Evolutionary conservation across 352 stramenopile species (phyloP).

Genomic region (Globisporangium ultimum): DNA sequence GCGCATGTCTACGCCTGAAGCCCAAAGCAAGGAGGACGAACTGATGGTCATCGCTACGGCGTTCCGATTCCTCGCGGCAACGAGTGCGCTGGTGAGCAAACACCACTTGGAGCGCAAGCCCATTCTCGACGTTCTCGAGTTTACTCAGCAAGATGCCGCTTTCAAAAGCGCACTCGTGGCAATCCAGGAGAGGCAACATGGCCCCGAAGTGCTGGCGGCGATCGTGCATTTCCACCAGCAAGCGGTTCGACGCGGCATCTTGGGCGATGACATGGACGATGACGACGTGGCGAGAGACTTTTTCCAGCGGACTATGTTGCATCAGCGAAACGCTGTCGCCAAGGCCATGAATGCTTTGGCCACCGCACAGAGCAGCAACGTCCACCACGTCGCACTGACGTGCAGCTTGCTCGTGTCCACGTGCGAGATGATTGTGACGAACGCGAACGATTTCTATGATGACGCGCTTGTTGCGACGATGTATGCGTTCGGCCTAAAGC

Average conservation of each 20-base stretch:
- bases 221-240: conserved; percentile 29
- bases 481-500: conserved; percentile 32
- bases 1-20: not conserved
- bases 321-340: not conserved
- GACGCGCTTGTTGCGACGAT: conserved; percentile 32
- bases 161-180: not conserved
- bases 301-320: conserved; percentile 15
- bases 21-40: not conserved
- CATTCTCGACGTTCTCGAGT: conserved; percentile 28
- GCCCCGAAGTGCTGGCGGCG: conserved; percentile 28
- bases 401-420: conserved; percentile 17
- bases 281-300: conserved; percentile 29
- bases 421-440: conserved; percentile 11
- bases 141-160: conserved; percentile 21
- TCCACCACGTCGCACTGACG: not conserved
- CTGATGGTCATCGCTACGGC: conserved; percentile 24
- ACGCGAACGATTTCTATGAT: conserved; percentile 18
- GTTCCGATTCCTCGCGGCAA: conserved; percentile 47
- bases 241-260: conserved; percentile 24
- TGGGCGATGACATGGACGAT: conserved; percentile 54
- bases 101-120: conserved; percentile 42
- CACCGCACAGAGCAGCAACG: not conserved
- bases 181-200: conserved; percentile 3
- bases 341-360: not conserved
- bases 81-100: conserved; percentile 36